Evolutionary conservation across 805 yeast genomes (phyloP).

Genomic region (Cyberlindnera nakhonratchasimensis): DNA sequence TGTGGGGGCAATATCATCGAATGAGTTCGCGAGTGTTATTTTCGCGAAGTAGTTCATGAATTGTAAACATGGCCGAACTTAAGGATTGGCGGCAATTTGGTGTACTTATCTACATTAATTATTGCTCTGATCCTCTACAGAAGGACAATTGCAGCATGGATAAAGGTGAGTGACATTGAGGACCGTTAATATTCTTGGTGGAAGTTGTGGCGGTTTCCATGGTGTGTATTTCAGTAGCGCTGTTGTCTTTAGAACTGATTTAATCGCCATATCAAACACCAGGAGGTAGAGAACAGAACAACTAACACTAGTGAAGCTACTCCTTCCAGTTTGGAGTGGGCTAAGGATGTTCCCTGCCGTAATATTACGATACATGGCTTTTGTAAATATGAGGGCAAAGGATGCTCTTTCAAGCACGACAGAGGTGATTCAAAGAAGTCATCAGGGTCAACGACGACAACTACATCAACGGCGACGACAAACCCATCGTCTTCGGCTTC

Average conservation of each 20-base stretch:
- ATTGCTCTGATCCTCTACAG: too few relatives aligned
- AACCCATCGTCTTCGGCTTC: conserved; percentile 4
- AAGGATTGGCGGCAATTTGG: too few relatives aligned
- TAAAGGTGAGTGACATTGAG: conserved; percentile 15
- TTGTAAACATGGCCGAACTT: too few relatives aligned
- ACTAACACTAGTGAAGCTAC: background rate
- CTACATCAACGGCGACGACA: conserved; percentile 13
- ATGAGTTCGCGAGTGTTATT: conserved; percentile 2
- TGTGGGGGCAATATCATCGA: conserved; percentile 1
- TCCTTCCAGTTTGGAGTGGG: conserved; percentile 39
- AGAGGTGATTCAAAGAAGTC: conserved; percentile 25
- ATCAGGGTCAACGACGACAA: too few relatives aligned
- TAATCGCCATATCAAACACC: background rate
- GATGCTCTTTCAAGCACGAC: conserved; percentile 78
- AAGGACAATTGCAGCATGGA: too few relatives aligned
- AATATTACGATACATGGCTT: conserved; percentile 83
- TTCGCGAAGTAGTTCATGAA: background rate
- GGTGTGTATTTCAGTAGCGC: background rate
- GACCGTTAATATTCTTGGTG: too few relatives aligned
- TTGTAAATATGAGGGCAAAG: conserved; percentile 84
- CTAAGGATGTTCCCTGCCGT: conserved; percentile 76
- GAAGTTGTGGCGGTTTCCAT: background rate
- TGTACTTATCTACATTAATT: too few relatives aligned
- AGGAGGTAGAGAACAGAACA: background rate
- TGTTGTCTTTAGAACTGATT: background rate